Evolutionary conservation across 129 eudicot genomes (phyloP), one percentile per base, ranked within the genome.

Genomic region (Centrapalus pauciflorus): DNA sequence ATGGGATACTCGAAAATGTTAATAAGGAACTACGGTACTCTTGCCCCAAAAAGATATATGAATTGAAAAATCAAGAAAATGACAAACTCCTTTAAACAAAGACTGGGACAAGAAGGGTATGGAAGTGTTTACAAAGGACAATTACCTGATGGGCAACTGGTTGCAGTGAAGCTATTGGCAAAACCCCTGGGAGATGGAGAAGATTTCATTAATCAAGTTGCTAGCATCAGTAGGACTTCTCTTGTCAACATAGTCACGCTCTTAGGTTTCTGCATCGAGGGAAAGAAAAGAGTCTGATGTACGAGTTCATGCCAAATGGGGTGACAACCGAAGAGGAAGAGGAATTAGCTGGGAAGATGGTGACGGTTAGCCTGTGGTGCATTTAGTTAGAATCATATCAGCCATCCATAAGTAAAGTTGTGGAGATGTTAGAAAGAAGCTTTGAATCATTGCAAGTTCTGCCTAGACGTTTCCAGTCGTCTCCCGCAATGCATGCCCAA

Each of bases 281-380:
- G 62, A 32, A 62, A 61, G 10, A 72, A 49, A 61, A 23, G 66
- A 55, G 74, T 66, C 7, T 55, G 7, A 16, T 69, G 23, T 55
- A 69, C 25, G 66, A 69, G 41, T 69, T 55, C 43, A 55, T 69
- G 74, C 21, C 74, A 26, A 69, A 46, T 28, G 66, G 55, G 14
- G 37, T 43, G 17, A 10, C 10, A 57, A 79, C 38, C 1, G 17
- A 25, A 52, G 83, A 74, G 23, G 90, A 76, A 4, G 80, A 68
- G 26, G 61, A 67, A 71, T 38, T 48, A 45, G 72, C 35, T 3
- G 74, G 80, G 67, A 84, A 82, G 60, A 76, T 88, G 96, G 50
- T 88, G 2, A 40, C 77, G 0, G 86, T 84, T 27, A 81, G 88
- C 26, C 55, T 88, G 7, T 88, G 86, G 88, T 84, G 88, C 76